Conservation (phyloP, 768 basidiomycete species). For the Rhizopogon salebrosus region DNA sequence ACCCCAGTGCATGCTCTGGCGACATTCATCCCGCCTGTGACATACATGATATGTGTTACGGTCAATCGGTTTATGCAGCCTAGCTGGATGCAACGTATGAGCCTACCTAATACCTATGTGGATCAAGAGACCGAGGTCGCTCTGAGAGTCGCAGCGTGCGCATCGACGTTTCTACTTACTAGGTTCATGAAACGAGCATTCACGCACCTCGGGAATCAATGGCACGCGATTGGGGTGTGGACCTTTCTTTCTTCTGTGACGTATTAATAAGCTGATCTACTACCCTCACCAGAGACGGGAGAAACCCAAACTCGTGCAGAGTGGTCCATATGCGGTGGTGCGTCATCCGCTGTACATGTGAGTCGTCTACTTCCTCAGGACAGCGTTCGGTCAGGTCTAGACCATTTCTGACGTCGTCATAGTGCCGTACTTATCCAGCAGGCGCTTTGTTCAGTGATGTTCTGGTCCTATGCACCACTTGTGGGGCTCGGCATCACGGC, state of each 20-base stretch:
- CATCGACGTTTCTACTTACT: constrained; percentile 8
- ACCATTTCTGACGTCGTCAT: neutral
- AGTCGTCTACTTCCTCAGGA: neutral
- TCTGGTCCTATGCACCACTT: constrained; percentile 27
- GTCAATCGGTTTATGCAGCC: constrained; percentile 24
- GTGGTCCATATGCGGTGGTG: constrained; percentile 28
- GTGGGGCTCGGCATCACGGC: constrained; percentile 13
- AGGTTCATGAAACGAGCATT: neutral
- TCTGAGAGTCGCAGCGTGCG: constrained; percentile 15
- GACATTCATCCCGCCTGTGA: constrained; percentile 12
- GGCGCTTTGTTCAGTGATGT: constrained; percentile 17
- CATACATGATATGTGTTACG: constrained; percentile 18
- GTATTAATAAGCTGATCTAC: neutral
- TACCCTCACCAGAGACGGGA: constrained; percentile 19
- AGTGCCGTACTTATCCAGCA: constrained; percentile 17
- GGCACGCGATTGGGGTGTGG: constrained; percentile 21
- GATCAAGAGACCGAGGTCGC: constrained; percentile 8
- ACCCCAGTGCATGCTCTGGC: constrained; percentile 20
- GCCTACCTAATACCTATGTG: constrained; percentile 11
- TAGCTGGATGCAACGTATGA: constrained; percentile 21
- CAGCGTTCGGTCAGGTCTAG: no score
- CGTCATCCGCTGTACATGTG: constrained; percentile 27
- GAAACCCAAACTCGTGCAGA: constrained; percentile 24
- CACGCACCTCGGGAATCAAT: constrained; percentile 21
- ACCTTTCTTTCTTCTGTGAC: constrained; percentile 5